Evolutionary conservation across 768 basidiomycete species (phyloP), one percentile per base, ranked within the genome.

Genomic region (Steccherinum ochraceum): DNA sequence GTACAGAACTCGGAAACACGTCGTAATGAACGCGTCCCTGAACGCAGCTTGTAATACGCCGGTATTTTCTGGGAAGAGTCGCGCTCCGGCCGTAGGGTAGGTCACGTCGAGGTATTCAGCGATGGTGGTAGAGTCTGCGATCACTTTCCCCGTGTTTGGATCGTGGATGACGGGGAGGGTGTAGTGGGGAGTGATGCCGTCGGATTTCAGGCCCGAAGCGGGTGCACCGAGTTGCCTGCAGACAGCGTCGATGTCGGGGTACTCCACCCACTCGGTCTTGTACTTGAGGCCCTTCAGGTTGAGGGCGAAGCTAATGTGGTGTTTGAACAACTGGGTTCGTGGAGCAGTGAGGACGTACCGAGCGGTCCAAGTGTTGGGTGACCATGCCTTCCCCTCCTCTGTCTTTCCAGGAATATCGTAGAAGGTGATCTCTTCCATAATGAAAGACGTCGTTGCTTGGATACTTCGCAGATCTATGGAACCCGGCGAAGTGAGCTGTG

Each of bases 81-180:
- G 7, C 5, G 45, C 55, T 2, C 71, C 72, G 0, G 72, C 67
- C 44, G 67, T 61, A 0, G 79, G 76, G 55, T 79, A 81, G 1
- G 68, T 66, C 1, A 64, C 62, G 50, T 81, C 80, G 50, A 81
- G 67, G 59, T 82, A 79, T 13, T 66, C 55, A 1, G 75, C 78
- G 51, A 83, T 81, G 24, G 53, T 57, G 39, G 64, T 54, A 0
- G 79, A 79, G 25, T 80, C 75, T 5, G 70, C 53, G 24, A 80
- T 30, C 4, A 63, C 49, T 1, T 58, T 52, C 4, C 65, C 67
- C 4, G 74, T 78, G 26, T 60, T 60, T 0, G 71, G 69, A 56
- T 81, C 79, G 55, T 72, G 58, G 49, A 83, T 77, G 24, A 72
- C 67, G 0, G 81, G 80, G 0, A 78, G 63, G 12, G 75, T 78